Base-by-base conservation (phyloP, 805 yeast genomes). In the Candida chilensis region DNA sequence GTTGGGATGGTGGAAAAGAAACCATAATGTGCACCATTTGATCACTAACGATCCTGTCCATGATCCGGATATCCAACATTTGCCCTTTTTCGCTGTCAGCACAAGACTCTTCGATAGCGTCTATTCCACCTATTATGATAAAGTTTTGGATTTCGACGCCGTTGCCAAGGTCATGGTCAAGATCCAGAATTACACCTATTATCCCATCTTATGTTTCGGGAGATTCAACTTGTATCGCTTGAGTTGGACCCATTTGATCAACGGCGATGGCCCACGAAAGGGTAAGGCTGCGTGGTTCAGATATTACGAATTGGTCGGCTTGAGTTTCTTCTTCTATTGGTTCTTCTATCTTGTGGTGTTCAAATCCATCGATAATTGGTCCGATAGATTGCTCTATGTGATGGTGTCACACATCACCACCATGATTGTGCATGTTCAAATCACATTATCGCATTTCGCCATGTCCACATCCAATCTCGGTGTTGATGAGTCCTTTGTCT, bases 1-100 rank as follows among this genome's bases (percentile, higher is more conserved):
- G 27, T 48, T 85, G 14, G 94, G 95, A 2, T 86, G 96, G 96
- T 86, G 96, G 96, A 87, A 86, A 44, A 65, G 88, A 31, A 86
- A 83, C 52, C 96, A 86, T 54, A 86, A 86, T 49, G 94, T 86
- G n/a, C 96, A 86, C 53, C 96, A 86, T 50, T 57, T 86, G 30
- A 68, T 86, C 32, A 82, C 95, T n/a, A 86, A 86, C 52, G 95
- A 86, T 47, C 95, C 96, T 0, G 80, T 81, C 2, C 95, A 87
- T 48, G 96, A 86, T 45, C 96, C 96, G 0, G 96, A 86, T 54
- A 87, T 86, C 48, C 96, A 86, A 54, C 95, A 86, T 54, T 52
- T 86, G 38, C 96, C 96, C 1, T 86, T 86, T 44, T 86, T 86
- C 49, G 94, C 95, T 2, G 94, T 86, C 13, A 77, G 87, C 32